Percentiles rank a stretch among this genome's conserved stretches.
phyloP scores from a whole-genome alignment of 345 rosid genomes.

The Orychophragmus violaceus region DNA sequence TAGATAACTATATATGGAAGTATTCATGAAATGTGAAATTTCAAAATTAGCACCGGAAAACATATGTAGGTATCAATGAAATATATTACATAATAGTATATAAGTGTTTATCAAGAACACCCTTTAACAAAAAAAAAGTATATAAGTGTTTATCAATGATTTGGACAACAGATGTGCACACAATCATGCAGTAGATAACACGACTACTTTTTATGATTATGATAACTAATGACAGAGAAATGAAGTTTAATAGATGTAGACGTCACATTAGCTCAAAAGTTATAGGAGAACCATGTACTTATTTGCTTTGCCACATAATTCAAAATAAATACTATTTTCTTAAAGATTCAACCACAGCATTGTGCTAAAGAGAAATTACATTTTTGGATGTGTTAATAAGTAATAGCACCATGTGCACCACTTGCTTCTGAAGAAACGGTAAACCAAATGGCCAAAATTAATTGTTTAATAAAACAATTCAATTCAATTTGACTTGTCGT shows the following conservation, averaged over 20 bases:
- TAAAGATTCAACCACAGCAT: neutral
- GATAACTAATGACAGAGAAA: neutral
- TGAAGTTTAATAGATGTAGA: neutral
- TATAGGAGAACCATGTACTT: neutral
- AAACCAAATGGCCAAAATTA: neutral
- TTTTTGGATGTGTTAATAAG: neutral
- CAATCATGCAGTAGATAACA: neutral
- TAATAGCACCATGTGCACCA: neutral
- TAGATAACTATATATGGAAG: neutral
- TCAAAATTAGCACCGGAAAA: neutral
- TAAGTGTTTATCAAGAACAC: too few species aligned
- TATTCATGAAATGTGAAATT: neutral
- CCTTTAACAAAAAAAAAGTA: too few species aligned
- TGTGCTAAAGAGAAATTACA: neutral
- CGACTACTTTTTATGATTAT: neutral
- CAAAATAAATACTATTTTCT: neutral
- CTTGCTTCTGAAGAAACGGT: neutral
- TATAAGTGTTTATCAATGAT: neutral
- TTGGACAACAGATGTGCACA: neutral
- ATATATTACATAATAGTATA: too few species aligned
- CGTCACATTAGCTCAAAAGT: neutral
- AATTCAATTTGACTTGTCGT: neutral
- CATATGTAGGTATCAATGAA: too few species aligned
- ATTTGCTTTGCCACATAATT: neutral
- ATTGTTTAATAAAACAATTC: neutral